Conservation (phyloP, 108 stramenopile genomes). For the Nitzschia inconspicua region DNA sequence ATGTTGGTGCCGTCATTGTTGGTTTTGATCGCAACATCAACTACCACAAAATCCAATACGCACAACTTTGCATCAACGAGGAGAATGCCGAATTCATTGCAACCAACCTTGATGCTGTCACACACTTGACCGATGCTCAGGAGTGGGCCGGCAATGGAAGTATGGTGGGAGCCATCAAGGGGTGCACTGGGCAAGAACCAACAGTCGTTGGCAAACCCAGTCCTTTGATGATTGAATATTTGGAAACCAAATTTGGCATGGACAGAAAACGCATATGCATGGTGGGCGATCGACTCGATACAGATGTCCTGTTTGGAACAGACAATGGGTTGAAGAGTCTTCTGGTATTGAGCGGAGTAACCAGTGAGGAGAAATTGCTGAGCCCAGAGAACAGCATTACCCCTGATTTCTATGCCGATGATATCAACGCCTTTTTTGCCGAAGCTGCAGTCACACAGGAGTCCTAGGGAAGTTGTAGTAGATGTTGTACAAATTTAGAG, state of each 20-base stretch:
- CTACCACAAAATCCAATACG: slow-evolving; percentile 99
- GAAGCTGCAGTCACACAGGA: slow-evolving; percentile 7
- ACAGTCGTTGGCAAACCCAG: slow-evolving; percentile 95
- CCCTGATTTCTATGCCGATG: slow-evolving; percentile 95
- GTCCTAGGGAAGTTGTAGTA: too few species aligned
- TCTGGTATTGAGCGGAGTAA: slow-evolving; percentile 95
- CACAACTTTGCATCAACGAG: slow-evolving; percentile 97
- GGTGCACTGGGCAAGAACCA: slow-evolving; percentile 97
- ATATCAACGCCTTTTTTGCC: slow-evolving; percentile 89
- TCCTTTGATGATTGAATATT: slow-evolving; percentile 97
- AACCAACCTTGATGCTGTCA: slow-evolving; percentile 97
- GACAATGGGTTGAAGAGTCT: slow-evolving; percentile 95
- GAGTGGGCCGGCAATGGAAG: slow-evolving; percentile 98
- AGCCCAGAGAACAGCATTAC: slow-evolving; percentile 86
- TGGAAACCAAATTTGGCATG: slow-evolving; percentile 81
- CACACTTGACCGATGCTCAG: slow-evolving; percentile 97
- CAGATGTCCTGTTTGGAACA: slow-evolving; percentile 95
- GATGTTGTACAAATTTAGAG: too few species aligned
- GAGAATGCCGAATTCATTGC: slow-evolving; percentile 95
- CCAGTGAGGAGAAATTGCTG: slow-evolving; percentile 89
- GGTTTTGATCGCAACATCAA: slow-evolving; percentile 96
- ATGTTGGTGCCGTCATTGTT: slow-evolving; percentile 91
- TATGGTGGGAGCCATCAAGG: slow-evolving; percentile 88
- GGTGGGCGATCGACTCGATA: slow-evolving; percentile 99
- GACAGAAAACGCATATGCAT: slow-evolving; percentile 87